phyloP scores from a whole-genome alignment of 2,329 filamentous ascomycete species.

The Leptographium radiaticola region DNA sequence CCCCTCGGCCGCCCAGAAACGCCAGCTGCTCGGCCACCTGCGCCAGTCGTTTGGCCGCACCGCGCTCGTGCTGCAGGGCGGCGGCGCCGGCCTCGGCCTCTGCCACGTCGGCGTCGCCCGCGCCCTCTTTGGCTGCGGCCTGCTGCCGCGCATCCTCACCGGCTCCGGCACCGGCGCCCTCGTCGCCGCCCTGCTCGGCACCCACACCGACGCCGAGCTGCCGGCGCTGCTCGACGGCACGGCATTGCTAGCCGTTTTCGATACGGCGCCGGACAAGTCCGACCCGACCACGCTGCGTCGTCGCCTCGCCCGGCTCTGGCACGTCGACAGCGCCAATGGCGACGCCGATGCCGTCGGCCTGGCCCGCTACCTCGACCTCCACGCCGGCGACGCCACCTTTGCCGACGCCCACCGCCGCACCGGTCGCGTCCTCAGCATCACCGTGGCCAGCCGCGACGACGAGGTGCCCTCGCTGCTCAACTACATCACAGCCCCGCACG shows the following conservation, averaged over 20 bases:
- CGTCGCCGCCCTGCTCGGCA: constrained; percentile 76
- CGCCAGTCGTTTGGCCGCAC: constrained; percentile 79
- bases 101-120: constrained; percentile 88
- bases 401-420: constrained; percentile 82
- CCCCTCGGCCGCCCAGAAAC: constrained; percentile 32
- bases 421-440: constrained; percentile 83
- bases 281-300: constrained; percentile 47
- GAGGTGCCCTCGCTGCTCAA: constrained; percentile 79
- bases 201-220: constrained; percentile 77
- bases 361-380: constrained; percentile 71
- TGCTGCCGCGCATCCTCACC: constrained; percentile 81
- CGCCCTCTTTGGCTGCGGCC: constrained; percentile 64
- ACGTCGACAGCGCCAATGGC: constrained; percentile 49
- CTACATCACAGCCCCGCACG: constrained; percentile 84
- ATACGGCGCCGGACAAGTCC: not conserved
- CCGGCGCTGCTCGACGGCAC: constrained; percentile 57
- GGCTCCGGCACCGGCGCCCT: constrained; percentile 83
- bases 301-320: constrained; percentile 53
- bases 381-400: constrained; percentile 82
- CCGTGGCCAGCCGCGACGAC: constrained; percentile 56
- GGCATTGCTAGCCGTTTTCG: no score
- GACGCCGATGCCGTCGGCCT: constrained; percentile 72
- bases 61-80: constrained; percentile 76
- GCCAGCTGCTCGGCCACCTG: constrained; percentile 78
- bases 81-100: constrained; percentile 79